phyloP scores from a whole-genome alignment of 2,329 filamentous ascomycete genomes.

The Eurotiales sp. region DNA sequence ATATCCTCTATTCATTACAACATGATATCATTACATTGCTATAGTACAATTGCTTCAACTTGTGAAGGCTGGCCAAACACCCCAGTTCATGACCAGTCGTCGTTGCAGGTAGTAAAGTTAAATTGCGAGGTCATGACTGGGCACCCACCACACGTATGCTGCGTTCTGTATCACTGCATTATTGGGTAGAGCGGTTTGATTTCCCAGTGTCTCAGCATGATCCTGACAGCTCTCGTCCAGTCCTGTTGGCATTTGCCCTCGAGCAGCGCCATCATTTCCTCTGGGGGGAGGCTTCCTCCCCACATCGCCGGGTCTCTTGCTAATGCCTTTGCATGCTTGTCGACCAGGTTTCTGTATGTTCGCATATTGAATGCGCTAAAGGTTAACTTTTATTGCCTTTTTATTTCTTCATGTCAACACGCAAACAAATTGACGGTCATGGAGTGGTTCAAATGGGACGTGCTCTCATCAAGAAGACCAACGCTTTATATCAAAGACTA shows the following conservation, averaged over 20 bases:
- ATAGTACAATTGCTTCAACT: too few relatives aligned
- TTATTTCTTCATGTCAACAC: too few relatives aligned
- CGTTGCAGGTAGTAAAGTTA: too few relatives aligned
- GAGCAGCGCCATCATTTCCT: slow-evolving; percentile 57
- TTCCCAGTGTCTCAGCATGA: slow-evolving; percentile 68
- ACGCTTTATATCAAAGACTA: neutral
- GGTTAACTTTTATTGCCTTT: neutral
- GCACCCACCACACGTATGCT: too few relatives aligned
- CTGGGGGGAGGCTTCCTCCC: slow-evolving; percentile 56
- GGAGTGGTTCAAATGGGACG: too few relatives aligned
- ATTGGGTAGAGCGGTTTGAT: slow-evolving; percentile 47
- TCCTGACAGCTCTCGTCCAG: slow-evolving; percentile 62
- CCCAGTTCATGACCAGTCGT: too few relatives aligned
- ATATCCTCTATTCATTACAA: too few relatives aligned
- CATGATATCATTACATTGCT: too few relatives aligned
- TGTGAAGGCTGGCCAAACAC: too few relatives aligned
- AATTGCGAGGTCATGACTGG: too few relatives aligned
- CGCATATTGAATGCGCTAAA: neutral
- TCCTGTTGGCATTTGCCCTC: slow-evolving; percentile 61
- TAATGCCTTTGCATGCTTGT: slow-evolving; percentile 58
- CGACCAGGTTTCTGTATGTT: slow-evolving; percentile 53
- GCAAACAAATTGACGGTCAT: too few relatives aligned
- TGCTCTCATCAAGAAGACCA: too few relatives aligned
- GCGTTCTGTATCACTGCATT: neutral
- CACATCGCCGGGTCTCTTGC: slow-evolving; percentile 66